phyloP scores from a whole-genome alignment of 768 basidiomycete genomes.

The Leccinum disarticulatum region DNA sequence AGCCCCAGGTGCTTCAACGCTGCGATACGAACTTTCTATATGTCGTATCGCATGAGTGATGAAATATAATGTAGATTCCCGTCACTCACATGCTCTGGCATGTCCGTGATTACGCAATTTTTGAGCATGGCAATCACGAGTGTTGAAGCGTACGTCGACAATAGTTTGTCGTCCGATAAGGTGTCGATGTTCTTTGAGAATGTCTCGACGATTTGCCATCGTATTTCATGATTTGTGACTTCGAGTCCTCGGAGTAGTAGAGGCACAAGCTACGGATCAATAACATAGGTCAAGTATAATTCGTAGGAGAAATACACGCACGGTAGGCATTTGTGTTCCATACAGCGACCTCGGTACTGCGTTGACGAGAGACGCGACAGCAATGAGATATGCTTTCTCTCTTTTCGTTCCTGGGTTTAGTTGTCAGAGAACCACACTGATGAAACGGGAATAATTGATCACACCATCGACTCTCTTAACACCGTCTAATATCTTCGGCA shows the following conservation, averaged over 20 bases:
- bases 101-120: slow-evolving; percentile 51
- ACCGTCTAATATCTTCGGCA: slow-evolving; percentile 74
- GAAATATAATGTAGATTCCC: not conserved
- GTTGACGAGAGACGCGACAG: slow-evolving; percentile 77
- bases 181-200: slow-evolving; percentile 69
- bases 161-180: slow-evolving; percentile 45
- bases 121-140: slow-evolving; percentile 72
- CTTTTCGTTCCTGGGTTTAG: slow-evolving; percentile 42
- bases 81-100: slow-evolving; percentile 55
- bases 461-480: slow-evolving; percentile 56
- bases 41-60: slow-evolving; percentile 1
- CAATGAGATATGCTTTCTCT: slow-evolving; percentile 76
- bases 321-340: slow-evolving; percentile 61
- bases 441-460: not conserved
- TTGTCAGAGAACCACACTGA: not conserved
- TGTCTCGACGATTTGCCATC: slow-evolving; percentile 78
- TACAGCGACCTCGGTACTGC: slow-evolving; percentile 78
- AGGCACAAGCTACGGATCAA: slow-evolving; percentile 71
- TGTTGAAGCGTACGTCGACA: slow-evolving; percentile 70
- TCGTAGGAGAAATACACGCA: slow-evolving; percentile 29
- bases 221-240: slow-evolving; percentile 69
- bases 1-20: slow-evolving; percentile 74
- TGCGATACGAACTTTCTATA: slow-evolving; percentile 70
- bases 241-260: slow-evolving; percentile 84
- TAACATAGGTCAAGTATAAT: not conserved